Conservation (phyloP, 129 eudicot genomes). For the Tagetes patula region DNA sequence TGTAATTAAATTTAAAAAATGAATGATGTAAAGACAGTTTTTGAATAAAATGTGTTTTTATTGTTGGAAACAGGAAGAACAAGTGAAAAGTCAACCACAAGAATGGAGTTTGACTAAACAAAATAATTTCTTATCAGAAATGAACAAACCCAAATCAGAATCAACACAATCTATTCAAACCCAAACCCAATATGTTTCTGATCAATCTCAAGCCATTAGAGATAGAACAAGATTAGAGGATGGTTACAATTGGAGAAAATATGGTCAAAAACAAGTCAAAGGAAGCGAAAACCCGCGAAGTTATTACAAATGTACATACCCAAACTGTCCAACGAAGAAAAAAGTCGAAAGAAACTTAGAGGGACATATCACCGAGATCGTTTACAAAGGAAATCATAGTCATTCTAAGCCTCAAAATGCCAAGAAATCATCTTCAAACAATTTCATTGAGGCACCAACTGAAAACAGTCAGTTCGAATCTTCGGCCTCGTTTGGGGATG, state of each 20-base stretch:
- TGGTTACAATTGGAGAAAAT: slow-evolving; percentile 97
- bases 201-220: slow-evolving; percentile 53
- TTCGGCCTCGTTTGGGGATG: slow-evolving; percentile 75
- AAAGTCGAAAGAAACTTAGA: slow-evolving; percentile 77
- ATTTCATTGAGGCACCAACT: slow-evolving; percentile 33
- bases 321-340: slow-evolving; percentile 86
- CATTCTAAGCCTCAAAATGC: slow-evolving; percentile 91
- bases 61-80: slow-evolving; percentile 52
- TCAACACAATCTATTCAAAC: slow-evolving; percentile 29
- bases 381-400: slow-evolving; percentile 88
- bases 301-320: slow-evolving; percentile 82
- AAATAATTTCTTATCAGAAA: slow-evolving; percentile 40
- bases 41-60: neutral
- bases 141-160: slow-evolving; percentile 39
- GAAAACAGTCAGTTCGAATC: slow-evolving; percentile 56
- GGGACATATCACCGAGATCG: slow-evolving; percentile 88
- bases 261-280: slow-evolving; percentile 94
- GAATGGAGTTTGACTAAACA: slow-evolving; percentile 45
- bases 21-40: too few species aligned
- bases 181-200: slow-evolving; percentile 35
- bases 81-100: slow-evolving; percentile 50
- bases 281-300: slow-evolving; percentile 98
- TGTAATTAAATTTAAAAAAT: too few species aligned
- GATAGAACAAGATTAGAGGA: slow-evolving; percentile 79
- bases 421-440: slow-evolving; percentile 62